Conservation (phyloP, 192 early-diverging fungal species). For the Podila minutissima region DNA sequence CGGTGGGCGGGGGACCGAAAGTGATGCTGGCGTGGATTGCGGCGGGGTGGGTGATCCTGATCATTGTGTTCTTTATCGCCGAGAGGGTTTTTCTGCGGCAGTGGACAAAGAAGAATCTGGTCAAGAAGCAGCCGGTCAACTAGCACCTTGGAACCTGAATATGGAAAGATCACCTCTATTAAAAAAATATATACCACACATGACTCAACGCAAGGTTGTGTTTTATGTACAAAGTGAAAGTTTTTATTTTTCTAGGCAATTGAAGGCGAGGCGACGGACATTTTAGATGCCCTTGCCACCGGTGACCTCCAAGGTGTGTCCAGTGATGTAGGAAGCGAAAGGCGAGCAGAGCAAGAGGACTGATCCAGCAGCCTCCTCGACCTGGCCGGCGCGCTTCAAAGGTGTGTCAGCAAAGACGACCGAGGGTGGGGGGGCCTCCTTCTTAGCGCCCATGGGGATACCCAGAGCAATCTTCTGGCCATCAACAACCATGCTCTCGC, state of each 20-base stretch:
- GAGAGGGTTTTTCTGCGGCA: constrained; percentile 33
- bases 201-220: too few species aligned
- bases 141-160: too few species aligned
- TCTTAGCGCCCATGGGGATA: constrained; percentile 58
- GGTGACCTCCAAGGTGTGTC: constrained; percentile 66
- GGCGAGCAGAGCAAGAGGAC: constrained; percentile 65
- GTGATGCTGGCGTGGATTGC: constrained; percentile 59
- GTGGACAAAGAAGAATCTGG: constrained; percentile 19
- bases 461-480: constrained; percentile 67
- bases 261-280: too few species aligned
- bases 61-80: constrained; percentile 61
- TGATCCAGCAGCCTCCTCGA: constrained; percentile 67
- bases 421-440: constrained; percentile 28
- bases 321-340: constrained; percentile 62
- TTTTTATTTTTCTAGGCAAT: too few species aligned
- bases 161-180: too few species aligned
- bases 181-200: too few species aligned
- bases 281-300: constrained; percentile 66
- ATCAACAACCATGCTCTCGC: constrained; percentile 64
- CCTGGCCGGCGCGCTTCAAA: constrained; percentile 59
- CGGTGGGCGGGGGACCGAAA: constrained; percentile 42
- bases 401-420: constrained; percentile 58
- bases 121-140: neutral
- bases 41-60: constrained; percentile 65
- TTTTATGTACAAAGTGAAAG: too few species aligned